phyloP scores from a whole-genome alignment of 495 filamentous ascomycete genomes.

The Penicillium subrubescens region DNA sequence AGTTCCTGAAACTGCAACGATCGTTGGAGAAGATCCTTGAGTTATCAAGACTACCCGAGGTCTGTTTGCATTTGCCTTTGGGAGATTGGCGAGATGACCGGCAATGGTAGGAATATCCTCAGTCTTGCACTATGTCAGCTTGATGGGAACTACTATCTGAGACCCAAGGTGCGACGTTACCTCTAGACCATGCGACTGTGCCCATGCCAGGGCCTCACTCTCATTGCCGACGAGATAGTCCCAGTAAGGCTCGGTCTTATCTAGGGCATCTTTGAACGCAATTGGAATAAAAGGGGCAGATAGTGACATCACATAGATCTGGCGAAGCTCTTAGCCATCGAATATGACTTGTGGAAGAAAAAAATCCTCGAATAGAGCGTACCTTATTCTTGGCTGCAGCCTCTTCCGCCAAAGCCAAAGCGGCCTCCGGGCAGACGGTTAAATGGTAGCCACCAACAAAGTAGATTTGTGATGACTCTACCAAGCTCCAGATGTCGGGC shows the following conservation, averaged over 20 bases:
- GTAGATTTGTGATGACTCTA: not conserved
- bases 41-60: not conserved
- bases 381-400: not conserved
- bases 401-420: not conserved
- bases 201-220: not conserved
- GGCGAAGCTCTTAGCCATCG: not conserved
- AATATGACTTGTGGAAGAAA: not conserved
- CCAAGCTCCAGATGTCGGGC: not conserved
- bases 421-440: not conserved
- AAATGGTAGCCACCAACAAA: not conserved
- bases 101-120: not conserved
- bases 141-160: not conserved
- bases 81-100: not conserved
- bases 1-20: not conserved
- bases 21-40: not conserved
- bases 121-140: not conserved
- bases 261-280: not conserved
- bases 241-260: not conserved
- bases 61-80: not conserved
- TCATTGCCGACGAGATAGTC: not conserved
- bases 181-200: not conserved
- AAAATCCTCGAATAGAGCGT: not conserved
- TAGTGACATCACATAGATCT: not conserved
- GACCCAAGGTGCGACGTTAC: not conserved
- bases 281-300: not conserved